These are phyloP conservation scores for Aspergillus ostianus DNA, from an alignment of 495 filamentous ascomycete genomes.

Conservation along the genomic window DNA sequence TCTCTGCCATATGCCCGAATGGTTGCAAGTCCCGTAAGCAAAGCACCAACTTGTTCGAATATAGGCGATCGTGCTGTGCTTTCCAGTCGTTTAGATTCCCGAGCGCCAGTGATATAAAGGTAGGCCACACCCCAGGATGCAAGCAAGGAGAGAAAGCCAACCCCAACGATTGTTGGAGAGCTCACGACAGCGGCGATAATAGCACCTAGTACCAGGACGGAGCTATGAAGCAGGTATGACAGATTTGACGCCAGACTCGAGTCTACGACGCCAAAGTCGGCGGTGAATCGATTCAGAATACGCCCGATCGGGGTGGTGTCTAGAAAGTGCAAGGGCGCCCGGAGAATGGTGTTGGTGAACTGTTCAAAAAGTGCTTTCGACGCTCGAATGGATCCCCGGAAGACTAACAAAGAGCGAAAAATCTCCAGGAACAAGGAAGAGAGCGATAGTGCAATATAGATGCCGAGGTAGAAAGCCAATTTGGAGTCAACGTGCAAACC, in stretches of 20 bases:
- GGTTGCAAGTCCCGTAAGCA: slow-evolving; percentile 68
- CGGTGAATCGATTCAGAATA: slow-evolving; percentile 76
- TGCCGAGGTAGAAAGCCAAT: slow-evolving; percentile 60
- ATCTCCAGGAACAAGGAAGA: slow-evolving; percentile 55
- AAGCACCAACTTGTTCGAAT: slow-evolving; percentile 72
- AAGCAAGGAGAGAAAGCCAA: slow-evolving; percentile 13
- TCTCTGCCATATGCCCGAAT: slow-evolving; percentile 72
- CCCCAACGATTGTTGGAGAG: slow-evolving; percentile 29
- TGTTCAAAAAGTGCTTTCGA: slow-evolving; percentile 64
- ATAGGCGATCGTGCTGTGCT: slow-evolving; percentile 71
- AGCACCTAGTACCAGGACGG: slow-evolving; percentile 30
- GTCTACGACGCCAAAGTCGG: slow-evolving; percentile 73
- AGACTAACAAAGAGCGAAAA: slow-evolving; percentile 57
- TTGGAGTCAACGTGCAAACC: slow-evolving; percentile 11
- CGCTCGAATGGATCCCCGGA: slow-evolving; percentile 51
- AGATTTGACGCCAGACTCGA: slow-evolving; percentile 60
- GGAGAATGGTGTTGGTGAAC: slow-evolving; percentile 63
- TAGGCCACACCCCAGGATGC: slow-evolving; percentile 41
- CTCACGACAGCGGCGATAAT: slow-evolving; percentile 34
- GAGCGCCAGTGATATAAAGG: slow-evolving; percentile 64
- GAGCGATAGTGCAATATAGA: slow-evolving; percentile 65
- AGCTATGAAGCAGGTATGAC: slow-evolving; percentile 51
- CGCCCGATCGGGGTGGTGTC: slow-evolving; percentile 79
- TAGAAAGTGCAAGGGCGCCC: slow-evolving; percentile 71
- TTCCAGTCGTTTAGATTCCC: slow-evolving; percentile 75